A percentile compares a stretch with the other conserved stretches of the same genome.
phyloP scores from a whole-genome alignment of 2,329 filamentous ascomycete genomes.

The Cladosporium oxysporum region DNA sequence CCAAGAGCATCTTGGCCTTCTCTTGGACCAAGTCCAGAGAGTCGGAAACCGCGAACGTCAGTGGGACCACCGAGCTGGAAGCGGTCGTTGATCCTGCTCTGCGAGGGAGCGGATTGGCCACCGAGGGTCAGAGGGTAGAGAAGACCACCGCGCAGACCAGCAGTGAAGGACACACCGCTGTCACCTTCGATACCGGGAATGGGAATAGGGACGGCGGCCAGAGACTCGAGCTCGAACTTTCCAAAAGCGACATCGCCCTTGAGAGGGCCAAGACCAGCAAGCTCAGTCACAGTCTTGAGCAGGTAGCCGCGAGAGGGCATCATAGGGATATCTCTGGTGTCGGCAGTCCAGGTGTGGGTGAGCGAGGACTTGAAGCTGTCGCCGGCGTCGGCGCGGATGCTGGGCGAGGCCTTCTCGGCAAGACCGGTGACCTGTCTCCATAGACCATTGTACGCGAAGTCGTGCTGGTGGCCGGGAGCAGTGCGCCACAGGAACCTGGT shows the following conservation, averaged over 20 bases:
- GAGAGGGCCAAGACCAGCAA: conserved; percentile 84
- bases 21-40: conserved; percentile 83
- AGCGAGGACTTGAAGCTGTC: conserved; percentile 89
- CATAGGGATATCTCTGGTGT: conserved; percentile 80
- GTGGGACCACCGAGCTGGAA: conserved; percentile 94
- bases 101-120: conserved; percentile 55
- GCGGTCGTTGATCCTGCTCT: conserved; percentile 86
- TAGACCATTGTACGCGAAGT: conserved; percentile 74
- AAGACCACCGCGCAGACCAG: conserved; percentile 76
- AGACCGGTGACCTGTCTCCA: conserved; percentile 91
- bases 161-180: conserved; percentile 80
- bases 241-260: conserved; percentile 90
- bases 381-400: conserved; percentile 80
- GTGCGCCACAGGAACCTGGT: conserved; percentile 76
- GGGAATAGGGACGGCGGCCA: conserved; percentile 72
- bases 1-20: conserved; percentile 85
- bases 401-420: conserved; percentile 72
- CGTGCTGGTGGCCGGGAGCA: conserved; percentile 62
- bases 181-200: conserved; percentile 68
- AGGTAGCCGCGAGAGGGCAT: conserved; percentile 82
- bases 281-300: conserved; percentile 72
- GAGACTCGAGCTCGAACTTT: conserved; percentile 84
- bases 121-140: conserved; percentile 78
- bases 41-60: conserved; percentile 89
- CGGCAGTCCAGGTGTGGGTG: conserved; percentile 76